A percentile compares a stretch with the other conserved stretches of the same genome.
Conservation (phyloP, 2,329 filamentous ascomycete species). For the Trichoderma atrobrunneum region DNA sequence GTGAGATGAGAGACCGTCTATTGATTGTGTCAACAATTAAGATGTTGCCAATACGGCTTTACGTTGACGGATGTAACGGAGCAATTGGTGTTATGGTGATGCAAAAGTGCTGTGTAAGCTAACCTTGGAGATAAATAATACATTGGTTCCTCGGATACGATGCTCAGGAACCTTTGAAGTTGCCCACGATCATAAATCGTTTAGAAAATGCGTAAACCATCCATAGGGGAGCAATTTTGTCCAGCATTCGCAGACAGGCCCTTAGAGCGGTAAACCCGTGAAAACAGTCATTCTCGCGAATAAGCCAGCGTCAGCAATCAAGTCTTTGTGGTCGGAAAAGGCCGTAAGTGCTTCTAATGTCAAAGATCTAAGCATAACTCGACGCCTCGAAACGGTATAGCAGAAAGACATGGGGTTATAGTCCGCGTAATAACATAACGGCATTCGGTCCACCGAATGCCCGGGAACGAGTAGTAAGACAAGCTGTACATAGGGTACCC, state of each 20-base stretch:
- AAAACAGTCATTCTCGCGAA: not conserved
- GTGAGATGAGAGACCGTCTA: not conserved
- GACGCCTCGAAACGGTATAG: not conserved
- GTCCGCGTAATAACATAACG: not conserved
- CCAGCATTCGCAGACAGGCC: not conserved
- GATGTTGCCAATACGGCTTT: not conserved
- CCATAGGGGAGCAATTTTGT: not conserved
- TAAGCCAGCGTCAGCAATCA: not conserved
- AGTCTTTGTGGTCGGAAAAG: not conserved
- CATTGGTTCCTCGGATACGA: not conserved
- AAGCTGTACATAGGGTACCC: too few species aligned
- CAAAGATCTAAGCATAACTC: not conserved
- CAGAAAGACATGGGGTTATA: not conserved
- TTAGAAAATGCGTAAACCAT: rapidly evolving
- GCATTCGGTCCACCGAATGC: too few species aligned
- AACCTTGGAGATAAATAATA: not conserved
- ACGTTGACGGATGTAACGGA: not conserved
- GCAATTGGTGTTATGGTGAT: not conserved
- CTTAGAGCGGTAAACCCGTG: not conserved
- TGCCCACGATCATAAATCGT: not conserved
- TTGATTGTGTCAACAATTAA: not conserved
- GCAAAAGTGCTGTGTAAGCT: not conserved
- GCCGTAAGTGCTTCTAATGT: not conserved
- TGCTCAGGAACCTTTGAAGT: not conserved
- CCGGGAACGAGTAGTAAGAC: too few species aligned